These are phyloP conservation scores for Tilletia walkeri DNA, from an alignment of 1,284 basidiomycete species.

Conservation along the genomic window DNA sequence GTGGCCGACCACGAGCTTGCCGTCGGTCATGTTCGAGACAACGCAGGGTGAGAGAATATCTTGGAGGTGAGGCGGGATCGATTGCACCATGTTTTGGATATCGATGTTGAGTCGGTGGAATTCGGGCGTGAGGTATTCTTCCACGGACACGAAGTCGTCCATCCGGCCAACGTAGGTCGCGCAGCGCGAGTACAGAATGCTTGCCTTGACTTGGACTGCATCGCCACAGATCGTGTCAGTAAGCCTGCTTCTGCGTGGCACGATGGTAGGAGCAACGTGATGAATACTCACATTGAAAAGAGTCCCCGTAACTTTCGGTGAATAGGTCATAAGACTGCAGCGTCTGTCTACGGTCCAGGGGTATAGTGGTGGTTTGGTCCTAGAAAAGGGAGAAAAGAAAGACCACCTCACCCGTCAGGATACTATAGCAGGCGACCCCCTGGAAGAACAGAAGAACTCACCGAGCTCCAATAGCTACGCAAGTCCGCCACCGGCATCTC, in stretches of 20 bases:
- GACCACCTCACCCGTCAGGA: neutral
- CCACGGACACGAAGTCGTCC: conserved; percentile 11
- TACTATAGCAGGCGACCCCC: neutral
- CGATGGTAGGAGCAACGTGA: neutral
- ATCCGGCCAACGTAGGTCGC: conserved; percentile 4
- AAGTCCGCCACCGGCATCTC: conserved; percentile 12
- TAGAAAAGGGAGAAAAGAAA: neutral
- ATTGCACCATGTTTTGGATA: neutral
- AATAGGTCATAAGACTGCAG: conserved; percentile 1
- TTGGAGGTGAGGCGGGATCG: conserved; percentile 8
- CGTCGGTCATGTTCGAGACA: conserved; percentile 2
- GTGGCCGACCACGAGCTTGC: conserved; percentile 5
- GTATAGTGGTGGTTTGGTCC: neutral
- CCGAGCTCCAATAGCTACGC: conserved; percentile 11
- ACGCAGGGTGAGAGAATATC: neutral
- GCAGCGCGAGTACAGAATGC: conserved; percentile 1
- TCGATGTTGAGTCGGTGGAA: conserved; percentile 13
- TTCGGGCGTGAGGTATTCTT: conserved; percentile 5
- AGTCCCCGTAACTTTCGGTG: neutral
- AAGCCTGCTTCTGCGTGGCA: no score
- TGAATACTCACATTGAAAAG: neutral
- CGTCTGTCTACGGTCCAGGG: neutral
- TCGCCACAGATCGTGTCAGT: neutral
- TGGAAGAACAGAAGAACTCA: neutral
- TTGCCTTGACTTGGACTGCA: conserved; percentile 14